phyloP scores from a whole-genome alignment of 345 rosid species.

The Sonneratia caseolaris region DNA sequence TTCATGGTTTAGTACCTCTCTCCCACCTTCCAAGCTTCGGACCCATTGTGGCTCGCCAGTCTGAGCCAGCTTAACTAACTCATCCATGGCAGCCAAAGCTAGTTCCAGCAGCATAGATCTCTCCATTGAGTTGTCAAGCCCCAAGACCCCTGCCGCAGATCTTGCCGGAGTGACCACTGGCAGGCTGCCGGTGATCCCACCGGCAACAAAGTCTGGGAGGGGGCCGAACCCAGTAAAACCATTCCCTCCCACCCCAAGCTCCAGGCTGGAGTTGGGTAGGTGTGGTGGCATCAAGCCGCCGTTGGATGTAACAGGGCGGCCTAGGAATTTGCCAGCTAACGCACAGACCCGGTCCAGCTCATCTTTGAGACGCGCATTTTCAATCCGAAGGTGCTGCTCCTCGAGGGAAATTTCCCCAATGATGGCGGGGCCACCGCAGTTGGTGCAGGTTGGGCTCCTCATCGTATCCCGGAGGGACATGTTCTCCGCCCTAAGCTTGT shows the following conservation, averaged over 20 bases:
- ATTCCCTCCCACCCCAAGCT: constrained; percentile 68
- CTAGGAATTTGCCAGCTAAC: constrained; percentile 88
- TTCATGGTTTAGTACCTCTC: constrained; percentile 53
- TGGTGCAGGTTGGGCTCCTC: constrained; percentile 80
- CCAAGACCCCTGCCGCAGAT: constrained; percentile 26
- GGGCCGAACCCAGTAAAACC: constrained; percentile 38
- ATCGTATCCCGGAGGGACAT: constrained; percentile 85
- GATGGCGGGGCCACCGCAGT: constrained; percentile 86
- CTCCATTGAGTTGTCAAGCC: constrained; percentile 44
- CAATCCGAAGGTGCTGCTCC: constrained; percentile 82
- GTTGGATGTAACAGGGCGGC: constrained; percentile 57
- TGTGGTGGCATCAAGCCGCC: constrained; percentile 27
- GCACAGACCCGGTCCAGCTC: constrained; percentile 80
- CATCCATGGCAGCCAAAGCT: constrained; percentile 84
- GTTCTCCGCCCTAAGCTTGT: constrained; percentile 80
- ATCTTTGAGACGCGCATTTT: constrained; percentile 74
- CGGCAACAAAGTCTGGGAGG: constrained; percentile 24
- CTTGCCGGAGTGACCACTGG: constrained; percentile 19
- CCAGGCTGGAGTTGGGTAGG: constrained; percentile 61
- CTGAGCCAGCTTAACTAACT: constrained; percentile 73
- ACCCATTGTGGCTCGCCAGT: constrained; percentile 81
- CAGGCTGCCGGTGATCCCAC: constrained; percentile 27
- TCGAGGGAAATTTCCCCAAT: constrained; percentile 73
- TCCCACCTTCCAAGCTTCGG: constrained; percentile 46
- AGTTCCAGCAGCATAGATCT: constrained; percentile 71